Evolutionary conservation across 495 filamentous ascomycete genomes (phyloP), one percentile per base, ranked within the genome.

Genomic region (Lasiosphaeria hispida): DNA sequence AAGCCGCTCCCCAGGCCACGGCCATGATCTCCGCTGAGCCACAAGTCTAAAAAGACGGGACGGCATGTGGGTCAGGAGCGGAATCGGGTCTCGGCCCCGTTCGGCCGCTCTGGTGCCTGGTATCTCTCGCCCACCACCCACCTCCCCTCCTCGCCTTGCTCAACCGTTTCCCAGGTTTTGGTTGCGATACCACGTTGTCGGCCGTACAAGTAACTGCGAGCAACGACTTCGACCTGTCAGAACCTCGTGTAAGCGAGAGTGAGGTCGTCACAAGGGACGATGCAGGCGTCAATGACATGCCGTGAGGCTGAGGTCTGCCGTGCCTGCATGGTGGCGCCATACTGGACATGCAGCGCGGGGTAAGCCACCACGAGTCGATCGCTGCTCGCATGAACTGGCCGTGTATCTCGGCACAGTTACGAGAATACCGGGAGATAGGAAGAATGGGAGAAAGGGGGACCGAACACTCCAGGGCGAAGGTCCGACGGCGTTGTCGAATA

Each of bases 261-360:
- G 15, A 11, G 13, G 4, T 8, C 14, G n/a, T 43, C 37, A 36
- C 17, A 55, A 18, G 17, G 14, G 10, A 19, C 8, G 36, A 14
- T 37, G 23, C 34, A 11, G 56, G 18, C n/a, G 36, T 51, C 17
- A 8, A 4, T 42, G 30, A 42, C 51, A 15, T 58, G 43, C 56
- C 37, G 47, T 58, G 56, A 58, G 56, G 56, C 56, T 58, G 56
- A 58, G 38, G 15, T 10, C 14, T 18, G 41, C 53, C 56, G 48
- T 52, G 13, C 2, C 17, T 50, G 44, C 34, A 30, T 30, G 38
- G 38, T 41, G 38, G 38, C 38, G 38, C 14, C 7, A 11, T 2
- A 41, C 7, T 15, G 14, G 38, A 15, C 38, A 41, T 41, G 38
- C 38, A 15, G 14, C 38, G 38, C 38, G 38, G 38, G 38, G 38